Conservation (phyloP, 441 rosid species). For the Gossypium aridum region DNA sequence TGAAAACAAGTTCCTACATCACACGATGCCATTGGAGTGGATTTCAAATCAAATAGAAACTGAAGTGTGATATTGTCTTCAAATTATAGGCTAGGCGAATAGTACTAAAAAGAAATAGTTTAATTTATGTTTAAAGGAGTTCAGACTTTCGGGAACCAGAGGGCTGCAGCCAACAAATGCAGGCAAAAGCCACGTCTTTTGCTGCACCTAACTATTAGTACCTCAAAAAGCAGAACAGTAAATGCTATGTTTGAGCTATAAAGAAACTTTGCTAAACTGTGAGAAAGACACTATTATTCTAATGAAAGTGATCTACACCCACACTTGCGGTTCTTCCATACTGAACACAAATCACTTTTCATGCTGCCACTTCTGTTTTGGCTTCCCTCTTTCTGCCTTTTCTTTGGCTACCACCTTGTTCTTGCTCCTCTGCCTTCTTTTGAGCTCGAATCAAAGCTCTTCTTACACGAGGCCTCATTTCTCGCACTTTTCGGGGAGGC, state of each 20-base stretch:
- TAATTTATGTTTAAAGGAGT: not conserved
- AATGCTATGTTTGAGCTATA: not conserved
- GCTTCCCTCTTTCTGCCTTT: conserved; percentile 52
- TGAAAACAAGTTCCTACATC: not conserved
- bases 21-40: not conserved
- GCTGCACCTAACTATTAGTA: not conserved
- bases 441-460: conserved; percentile 92
- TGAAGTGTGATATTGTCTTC: too few species aligned
- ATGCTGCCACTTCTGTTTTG: conserved; percentile 26
- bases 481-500: conserved; percentile 85
- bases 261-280: not conserved
- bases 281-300: not conserved
- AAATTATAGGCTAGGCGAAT: too few species aligned
- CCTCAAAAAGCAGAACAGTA: not conserved
- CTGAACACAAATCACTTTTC: conserved; percentile 2
- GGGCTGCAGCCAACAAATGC: not conserved
- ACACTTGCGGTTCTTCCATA: not conserved
- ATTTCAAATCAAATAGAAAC: too few species aligned
- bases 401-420: conserved; percentile 35
- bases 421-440: conserved; percentile 74
- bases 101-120: not conserved
- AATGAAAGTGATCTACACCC: not conserved
- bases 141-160: not conserved
- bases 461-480: conserved; percentile 88
- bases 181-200: not conserved